Evolutionary conservation across 805 yeast species (phyloP).

Genomic region (Metschnikowia shivogae): DNA sequence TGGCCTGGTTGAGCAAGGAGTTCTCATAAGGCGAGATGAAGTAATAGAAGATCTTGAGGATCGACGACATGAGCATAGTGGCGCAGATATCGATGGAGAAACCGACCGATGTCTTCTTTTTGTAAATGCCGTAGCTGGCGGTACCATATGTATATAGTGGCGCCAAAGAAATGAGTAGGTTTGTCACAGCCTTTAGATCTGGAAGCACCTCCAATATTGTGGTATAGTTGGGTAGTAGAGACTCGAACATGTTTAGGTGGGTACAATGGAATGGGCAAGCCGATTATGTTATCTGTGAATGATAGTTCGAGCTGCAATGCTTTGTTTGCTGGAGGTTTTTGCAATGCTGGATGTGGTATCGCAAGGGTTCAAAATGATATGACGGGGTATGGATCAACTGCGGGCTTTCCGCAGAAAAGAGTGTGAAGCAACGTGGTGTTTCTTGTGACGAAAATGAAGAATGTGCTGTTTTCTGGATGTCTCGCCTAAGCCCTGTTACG

Average conservation of each 20-base stretch:
- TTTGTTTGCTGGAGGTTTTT: no score
- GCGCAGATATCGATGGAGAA: slow-evolving; percentile 91
- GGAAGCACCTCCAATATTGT: slow-evolving; percentile 26
- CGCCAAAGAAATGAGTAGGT: slow-evolving; percentile 68
- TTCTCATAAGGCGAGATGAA: slow-evolving; percentile 75
- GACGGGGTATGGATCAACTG: no score
- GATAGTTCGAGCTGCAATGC: no score
- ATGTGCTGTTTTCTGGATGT: no score
- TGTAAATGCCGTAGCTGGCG: slow-evolving; percentile 65
- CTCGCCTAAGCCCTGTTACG: no score
- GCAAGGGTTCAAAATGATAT: no score
- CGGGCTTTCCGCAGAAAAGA: no score
- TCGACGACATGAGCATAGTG: slow-evolving; percentile 78
- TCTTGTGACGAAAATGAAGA: no score
- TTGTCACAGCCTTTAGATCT: slow-evolving; percentile 50
- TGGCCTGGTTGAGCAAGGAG: slow-evolving; percentile 72
- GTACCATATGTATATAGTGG: slow-evolving; percentile 87
- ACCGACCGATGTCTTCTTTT: slow-evolving; percentile 64
- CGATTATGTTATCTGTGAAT: neutral
- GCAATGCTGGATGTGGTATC: no score
- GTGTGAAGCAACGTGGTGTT: no score
- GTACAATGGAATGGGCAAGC: neutral
- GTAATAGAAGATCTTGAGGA: slow-evolving; percentile 71
- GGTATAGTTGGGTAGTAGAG: slow-evolving; percentile 18
- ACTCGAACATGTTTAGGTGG: slow-evolving; percentile 9